Evolutionary conservation across 164 flowering plant genomes (phyloP).

Genomic region (Sedum album): DNA sequence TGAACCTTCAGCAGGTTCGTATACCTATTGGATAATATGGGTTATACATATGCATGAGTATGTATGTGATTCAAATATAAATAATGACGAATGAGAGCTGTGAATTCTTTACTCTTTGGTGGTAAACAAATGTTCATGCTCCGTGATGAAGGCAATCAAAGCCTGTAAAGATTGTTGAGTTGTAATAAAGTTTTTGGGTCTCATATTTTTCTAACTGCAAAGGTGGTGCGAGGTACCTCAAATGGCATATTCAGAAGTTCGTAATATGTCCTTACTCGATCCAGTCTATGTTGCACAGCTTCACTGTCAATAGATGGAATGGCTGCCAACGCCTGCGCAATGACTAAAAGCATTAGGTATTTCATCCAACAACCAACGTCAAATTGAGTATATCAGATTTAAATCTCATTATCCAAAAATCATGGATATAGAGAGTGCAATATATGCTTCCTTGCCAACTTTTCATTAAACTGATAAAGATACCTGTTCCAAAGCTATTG

Average conservation of each 20-base stretch:
- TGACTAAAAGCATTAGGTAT: constrained; percentile 6
- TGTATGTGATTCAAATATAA: not conserved
- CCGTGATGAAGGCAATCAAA: constrained; percentile 79
- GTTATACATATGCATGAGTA: not conserved
- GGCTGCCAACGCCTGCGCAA: constrained; percentile 80
- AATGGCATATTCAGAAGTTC: constrained; percentile 93
- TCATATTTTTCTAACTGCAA: not conserved
- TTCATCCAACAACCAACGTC: not conserved
- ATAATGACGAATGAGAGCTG: not conserved
- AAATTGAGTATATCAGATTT: not conserved
- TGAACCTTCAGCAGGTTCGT: constrained; percentile 67
- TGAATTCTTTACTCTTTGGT: constrained; percentile 53
- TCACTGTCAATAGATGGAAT: constrained; percentile 88
- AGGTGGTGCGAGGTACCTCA: constrained; percentile 43
- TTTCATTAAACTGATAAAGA: not conserved
- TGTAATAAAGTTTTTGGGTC: not conserved
- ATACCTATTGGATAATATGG: constrained; percentile 43
- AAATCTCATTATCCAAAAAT: not conserved
- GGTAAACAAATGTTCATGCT: constrained; percentile 70
- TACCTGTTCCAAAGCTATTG: constrained; percentile 98
- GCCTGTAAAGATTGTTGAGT: constrained; percentile 44
- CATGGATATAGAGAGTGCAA: not conserved
- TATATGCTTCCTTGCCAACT: not conserved
- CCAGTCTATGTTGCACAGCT: constrained; percentile 77
- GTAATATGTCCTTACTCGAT: constrained; percentile 83